Evolutionary conservation across 768 basidiomycete species (phyloP).

Genomic region (Mycena galericulata): DNA sequence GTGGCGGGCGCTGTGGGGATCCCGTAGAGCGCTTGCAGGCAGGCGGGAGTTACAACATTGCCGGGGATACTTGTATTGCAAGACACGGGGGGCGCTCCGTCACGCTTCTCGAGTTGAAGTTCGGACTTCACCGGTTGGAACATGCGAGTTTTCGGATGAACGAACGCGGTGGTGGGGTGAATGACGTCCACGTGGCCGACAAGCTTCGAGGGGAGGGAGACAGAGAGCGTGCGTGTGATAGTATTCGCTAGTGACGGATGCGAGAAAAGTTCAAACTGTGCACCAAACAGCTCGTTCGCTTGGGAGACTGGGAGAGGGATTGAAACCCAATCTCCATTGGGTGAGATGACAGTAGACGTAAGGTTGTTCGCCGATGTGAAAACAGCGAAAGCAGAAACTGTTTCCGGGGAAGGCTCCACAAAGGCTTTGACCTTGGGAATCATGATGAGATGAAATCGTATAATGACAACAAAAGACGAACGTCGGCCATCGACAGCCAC

Average conservation of each 20-base stretch:
- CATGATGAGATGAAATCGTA: background rate
- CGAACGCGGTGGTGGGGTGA: conserved; percentile 46
- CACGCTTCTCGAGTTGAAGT: conserved; percentile 15
- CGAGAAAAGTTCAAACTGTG: conserved; percentile 40
- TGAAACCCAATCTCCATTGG: no score
- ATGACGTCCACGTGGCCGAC: conserved; percentile 41
- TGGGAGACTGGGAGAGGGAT: no score
- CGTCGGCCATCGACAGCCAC: no score
- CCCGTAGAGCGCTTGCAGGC: no score
- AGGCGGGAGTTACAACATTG: conserved; percentile 45
- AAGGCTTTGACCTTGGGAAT: conserved; percentile 42
- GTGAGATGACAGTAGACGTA: conserved; percentile 32
- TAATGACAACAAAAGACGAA: no score
- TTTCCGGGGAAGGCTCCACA: conserved; percentile 38
- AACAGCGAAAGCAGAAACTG: conserved; percentile 37
- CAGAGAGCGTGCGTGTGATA: conserved; percentile 43
- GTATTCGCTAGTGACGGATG: conserved; percentile 37
- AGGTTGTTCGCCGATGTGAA: conserved; percentile 42
- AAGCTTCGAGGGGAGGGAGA: conserved; percentile 41
- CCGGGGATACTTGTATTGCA: conserved; percentile 36
- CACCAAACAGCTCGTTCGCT: conserved; percentile 42
- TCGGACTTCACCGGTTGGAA: conserved; percentile 23
- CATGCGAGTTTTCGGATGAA: conserved; percentile 32
- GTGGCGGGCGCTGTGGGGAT: conserved; percentile 47
- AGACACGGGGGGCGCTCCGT: conserved; percentile 36